phyloP scores from a whole-genome alignment of 306 rosid species.

The Pyrus communis region DNA sequence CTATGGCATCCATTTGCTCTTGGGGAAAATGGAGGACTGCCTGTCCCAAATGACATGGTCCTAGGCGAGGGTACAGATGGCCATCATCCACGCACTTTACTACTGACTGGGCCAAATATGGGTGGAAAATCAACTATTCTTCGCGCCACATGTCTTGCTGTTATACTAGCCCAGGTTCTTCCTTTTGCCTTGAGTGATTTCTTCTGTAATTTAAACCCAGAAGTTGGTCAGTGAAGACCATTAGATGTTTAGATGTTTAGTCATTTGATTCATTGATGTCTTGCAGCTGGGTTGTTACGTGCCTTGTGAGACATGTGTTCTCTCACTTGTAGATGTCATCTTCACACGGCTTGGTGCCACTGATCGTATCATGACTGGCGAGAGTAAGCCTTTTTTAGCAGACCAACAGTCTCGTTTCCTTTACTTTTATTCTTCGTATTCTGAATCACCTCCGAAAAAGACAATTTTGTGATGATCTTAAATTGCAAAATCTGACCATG shows the following conservation, averaged over 20 bases:
- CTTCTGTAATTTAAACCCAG: background rate
- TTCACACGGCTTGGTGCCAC: constrained; percentile 96
- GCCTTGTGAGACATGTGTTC: constrained; percentile 67
- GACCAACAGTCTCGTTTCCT: background rate
- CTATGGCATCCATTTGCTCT: constrained; percentile 96
- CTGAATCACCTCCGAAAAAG: background rate
- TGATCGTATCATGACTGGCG: constrained; percentile 98
- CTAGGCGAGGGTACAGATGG: constrained; percentile 61
- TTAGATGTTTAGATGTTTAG: constrained; percentile 4
- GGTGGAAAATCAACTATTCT: constrained; percentile 96
- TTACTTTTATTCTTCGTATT: background rate
- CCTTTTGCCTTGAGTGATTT: background rate
- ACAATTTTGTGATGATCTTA: background rate
- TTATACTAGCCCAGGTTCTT: constrained; percentile 84
- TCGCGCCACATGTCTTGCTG: constrained; percentile 92
- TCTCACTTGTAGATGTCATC: constrained; percentile 79
- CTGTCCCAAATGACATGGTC: constrained; percentile 80
- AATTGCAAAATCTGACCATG: background rate
- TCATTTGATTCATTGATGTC: constrained; percentile 11
- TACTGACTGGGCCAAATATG: constrained; percentile 96
- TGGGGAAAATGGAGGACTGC: constrained; percentile 58
- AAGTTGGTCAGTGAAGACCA: background rate
- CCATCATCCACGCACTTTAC: constrained; percentile 57
- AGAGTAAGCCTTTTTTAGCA: constrained; percentile 55
- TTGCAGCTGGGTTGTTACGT: constrained; percentile 94